Conservation (phyloP, 1,284 basidiomycete genomes). For the Thecaphora thlaspeos region DNA sequence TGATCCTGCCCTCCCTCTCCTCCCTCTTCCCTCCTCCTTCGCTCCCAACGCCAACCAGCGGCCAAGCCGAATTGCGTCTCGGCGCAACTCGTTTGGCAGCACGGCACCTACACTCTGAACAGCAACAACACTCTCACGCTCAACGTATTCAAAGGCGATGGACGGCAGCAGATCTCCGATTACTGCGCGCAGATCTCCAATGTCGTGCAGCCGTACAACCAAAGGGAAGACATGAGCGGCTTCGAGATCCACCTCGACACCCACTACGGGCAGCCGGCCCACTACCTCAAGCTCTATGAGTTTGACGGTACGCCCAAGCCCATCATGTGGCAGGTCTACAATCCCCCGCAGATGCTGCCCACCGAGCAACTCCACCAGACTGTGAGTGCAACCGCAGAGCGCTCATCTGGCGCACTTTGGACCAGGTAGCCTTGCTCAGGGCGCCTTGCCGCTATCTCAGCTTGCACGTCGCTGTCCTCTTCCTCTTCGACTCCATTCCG, state of each 20-base stretch:
- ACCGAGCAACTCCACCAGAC: constrained; percentile 38
- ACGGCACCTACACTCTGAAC: constrained; percentile 49
- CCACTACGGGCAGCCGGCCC: constrained; percentile 20
- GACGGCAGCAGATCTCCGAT: constrained; percentile 32
- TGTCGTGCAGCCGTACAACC: constrained; percentile 39
- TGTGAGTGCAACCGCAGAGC: no score
- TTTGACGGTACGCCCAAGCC: constrained; percentile 42
- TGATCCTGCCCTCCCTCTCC: neutral
- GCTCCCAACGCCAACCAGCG: no score
- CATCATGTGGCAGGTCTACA: constrained; percentile 33
- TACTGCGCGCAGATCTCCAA: constrained; percentile 28
- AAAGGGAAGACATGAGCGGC: constrained; percentile 35
- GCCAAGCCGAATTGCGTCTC: constrained; percentile 48
- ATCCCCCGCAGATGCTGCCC: constrained; percentile 53
- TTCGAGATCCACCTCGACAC: constrained; percentile 33
- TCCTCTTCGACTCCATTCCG: neutral
- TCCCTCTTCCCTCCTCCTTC: neutral
- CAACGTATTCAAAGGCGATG: constrained; percentile 42
- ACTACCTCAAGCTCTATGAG: constrained; percentile 32
- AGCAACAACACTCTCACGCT: constrained; percentile 38
- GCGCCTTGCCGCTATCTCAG: neutral
- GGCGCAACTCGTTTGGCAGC: constrained; percentile 55
- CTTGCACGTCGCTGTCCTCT: neutral
- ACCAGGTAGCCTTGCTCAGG: no score
- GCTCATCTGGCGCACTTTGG: no score